Conservation (phyloP, 345 rosid species). For the Sapria himalayana region DNA sequence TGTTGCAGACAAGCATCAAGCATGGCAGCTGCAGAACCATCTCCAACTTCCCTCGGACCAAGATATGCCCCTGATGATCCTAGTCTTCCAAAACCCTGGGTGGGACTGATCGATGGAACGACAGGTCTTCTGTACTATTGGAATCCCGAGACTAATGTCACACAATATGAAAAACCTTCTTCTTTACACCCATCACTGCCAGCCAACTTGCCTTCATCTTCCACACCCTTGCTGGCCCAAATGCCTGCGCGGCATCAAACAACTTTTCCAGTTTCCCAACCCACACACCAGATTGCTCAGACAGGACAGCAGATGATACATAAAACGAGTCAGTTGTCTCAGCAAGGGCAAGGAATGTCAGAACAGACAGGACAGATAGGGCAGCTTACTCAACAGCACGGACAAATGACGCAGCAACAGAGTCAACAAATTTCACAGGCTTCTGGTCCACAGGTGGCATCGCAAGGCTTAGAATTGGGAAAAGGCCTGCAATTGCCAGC, state of each 20-base stretch:
- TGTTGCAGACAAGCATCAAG: slow-evolving; percentile 14
- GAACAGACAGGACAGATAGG: no score
- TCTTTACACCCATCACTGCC: slow-evolving; percentile 35
- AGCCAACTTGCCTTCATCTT: slow-evolving; percentile 23
- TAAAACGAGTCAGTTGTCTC: slow-evolving; percentile 11
- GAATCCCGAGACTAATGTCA: slow-evolving; percentile 86
- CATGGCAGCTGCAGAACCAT: slow-evolving; percentile 50
- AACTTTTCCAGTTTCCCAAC: slow-evolving; percentile 20
- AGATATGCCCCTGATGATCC: slow-evolving; percentile 91
- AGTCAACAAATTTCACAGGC: slow-evolving; percentile 14
- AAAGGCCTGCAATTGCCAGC: slow-evolving; percentile 30
- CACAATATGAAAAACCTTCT: slow-evolving; percentile 87
- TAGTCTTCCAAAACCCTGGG: slow-evolving; percentile 91
- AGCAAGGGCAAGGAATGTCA: slow-evolving; percentile 24
- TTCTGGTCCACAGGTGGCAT: slow-evolving; percentile 17
- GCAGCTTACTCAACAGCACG: slow-evolving; percentile 28
- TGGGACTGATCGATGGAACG: slow-evolving; percentile 79
- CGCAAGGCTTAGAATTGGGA: slow-evolving; percentile 18
- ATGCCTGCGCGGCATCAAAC: slow-evolving; percentile 28
- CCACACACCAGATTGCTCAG: slow-evolving; percentile 21
- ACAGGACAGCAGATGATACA: slow-evolving; percentile 18
- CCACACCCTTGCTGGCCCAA: slow-evolving; percentile 44
- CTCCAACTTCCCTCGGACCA: slow-evolving; percentile 39
- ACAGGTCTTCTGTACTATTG: slow-evolving; percentile 64
- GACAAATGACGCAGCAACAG: slow-evolving; percentile 18